Base-by-base conservation (phyloP, 176 grass and related monocot genomes). In the Carex parvula region DNA sequence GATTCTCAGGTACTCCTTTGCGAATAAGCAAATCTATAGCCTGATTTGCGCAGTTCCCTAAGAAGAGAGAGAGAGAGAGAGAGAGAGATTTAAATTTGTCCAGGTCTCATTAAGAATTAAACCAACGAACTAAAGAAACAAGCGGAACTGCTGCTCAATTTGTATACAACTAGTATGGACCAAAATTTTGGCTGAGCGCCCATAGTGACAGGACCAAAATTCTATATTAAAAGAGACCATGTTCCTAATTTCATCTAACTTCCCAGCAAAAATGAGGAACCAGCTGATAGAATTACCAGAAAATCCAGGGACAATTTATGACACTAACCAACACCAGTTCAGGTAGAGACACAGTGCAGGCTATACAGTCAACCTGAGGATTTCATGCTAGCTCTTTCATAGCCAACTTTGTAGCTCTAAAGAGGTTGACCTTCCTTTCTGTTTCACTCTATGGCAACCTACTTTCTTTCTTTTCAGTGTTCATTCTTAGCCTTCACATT, bases 11-110 rank as follows among this genome's bases (percentile, higher is more conserved):
- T 84, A 99, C 93, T 68, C 93, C 96, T 85, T 94, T 99, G 80
- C 92, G 89, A 88, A 95, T 85, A 52, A 99, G 96, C 86, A 99
- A 93, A 57, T 99, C 93, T 83, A 99, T 99, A 67, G 96, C 96
- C 90, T 99, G 93, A 71, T 90, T 93, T 32, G 87, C 96, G 0
- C 92, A 99, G 85, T 99, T 99, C 50, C 96, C 96, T 99, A 64
- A 15, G 59, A 68, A 84, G 21, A 64, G 74, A 39, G 37, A 35
- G 50, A 12, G 11, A n/a, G n/a, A n/a, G n/a, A n/a, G n/a, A 67
- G 24, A 61, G 35, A 52, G 30, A 4, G 22, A 64, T 5, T 4
- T 71, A 50, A 54, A 37, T 69, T 18, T 69, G 32, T 39, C 6
- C 7, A 69, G 65, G 7, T 69, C 65, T 17, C 33, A 20, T 35